A percentile compares a stretch with the other conserved stretches of the same genome.
phyloP scores from a whole-genome alignment of 805 yeast genomes.

The Trichomonascus vanleenenianus region DNA sequence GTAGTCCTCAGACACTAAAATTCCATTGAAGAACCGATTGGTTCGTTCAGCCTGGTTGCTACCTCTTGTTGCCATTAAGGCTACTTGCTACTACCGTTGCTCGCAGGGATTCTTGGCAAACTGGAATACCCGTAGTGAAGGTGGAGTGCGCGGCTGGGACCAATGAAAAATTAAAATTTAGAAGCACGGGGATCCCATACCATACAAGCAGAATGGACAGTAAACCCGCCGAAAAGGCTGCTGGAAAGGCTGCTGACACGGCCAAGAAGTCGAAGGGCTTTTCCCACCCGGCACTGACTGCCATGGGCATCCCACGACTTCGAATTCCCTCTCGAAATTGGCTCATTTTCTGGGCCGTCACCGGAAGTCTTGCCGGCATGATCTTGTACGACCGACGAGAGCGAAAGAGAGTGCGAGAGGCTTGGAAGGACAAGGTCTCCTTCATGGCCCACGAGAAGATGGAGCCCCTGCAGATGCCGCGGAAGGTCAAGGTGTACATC shows the following conservation, averaged over 20 bases:
- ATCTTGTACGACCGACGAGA: slow-evolving; percentile 69
- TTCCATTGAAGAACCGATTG: too few species aligned
- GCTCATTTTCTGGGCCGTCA: slow-evolving; percentile 77
- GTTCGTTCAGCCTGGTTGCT: too few species aligned
- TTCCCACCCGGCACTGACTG: slow-evolving; percentile 21
- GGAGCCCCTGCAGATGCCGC: slow-evolving; percentile 44
- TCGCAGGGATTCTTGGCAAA: too few species aligned
- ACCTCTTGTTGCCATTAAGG: too few species aligned
- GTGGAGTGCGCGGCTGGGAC: not conserved
- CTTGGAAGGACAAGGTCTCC: slow-evolving; percentile 57
- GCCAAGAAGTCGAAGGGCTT: slow-evolving; percentile 7
- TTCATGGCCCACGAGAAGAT: slow-evolving; percentile 43
- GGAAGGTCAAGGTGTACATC: slow-evolving; percentile 72
- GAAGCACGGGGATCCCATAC: not conserved
- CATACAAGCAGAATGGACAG: not conserved
- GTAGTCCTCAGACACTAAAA: too few species aligned
- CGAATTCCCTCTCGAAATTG: slow-evolving; percentile 87
- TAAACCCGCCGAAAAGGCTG: not conserved
- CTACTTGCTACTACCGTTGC: too few species aligned
- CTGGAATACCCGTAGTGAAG: too few species aligned
- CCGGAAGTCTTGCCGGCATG: slow-evolving; percentile 64
- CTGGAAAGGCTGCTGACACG: not conserved
- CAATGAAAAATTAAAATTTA: not conserved
- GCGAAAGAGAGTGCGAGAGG: slow-evolving; percentile 55
- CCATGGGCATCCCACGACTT: slow-evolving; percentile 76